These are phyloP conservation scores for Colletotrichum acutatum DNA, from an alignment of 2,329 filamentous ascomycete species.

Conservation along the genomic window DNA sequence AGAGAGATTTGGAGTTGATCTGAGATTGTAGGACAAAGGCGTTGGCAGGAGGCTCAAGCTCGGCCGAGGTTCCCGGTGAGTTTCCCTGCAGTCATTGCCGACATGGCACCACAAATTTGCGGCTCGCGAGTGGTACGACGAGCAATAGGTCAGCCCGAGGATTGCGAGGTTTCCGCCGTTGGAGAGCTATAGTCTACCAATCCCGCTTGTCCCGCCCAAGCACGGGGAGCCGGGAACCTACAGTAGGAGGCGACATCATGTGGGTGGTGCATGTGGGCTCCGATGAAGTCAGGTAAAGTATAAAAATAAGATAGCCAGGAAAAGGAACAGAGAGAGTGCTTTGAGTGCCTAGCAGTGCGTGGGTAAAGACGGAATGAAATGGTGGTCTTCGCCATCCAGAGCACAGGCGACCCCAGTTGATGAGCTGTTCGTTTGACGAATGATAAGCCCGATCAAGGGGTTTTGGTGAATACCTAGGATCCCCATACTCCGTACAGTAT, in stretches of 20 bases:
- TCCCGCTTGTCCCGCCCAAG: conserved; percentile 15
- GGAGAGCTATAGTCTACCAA: not conserved
- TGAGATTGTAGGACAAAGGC: conserved; percentile 19
- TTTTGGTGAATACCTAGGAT: not conserved
- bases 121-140: not conserved
- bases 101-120: not conserved
- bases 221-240: not conserved
- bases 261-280: conserved; percentile 15
- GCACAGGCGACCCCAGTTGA: not conserved
- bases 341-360: too few relatives aligned
- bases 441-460: not conserved
- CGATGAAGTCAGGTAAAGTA: conserved; percentile 9
- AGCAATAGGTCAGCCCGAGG: not conserved
- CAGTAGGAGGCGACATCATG: conserved; percentile 12
- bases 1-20: not conserved
- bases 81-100: not conserved
- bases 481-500: not conserved
- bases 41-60: not conserved
- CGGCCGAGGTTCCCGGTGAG: conserved; percentile 15
- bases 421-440: not conserved
- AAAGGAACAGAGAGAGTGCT: not conserved
- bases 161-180: not conserved
- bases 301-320: not conserved
- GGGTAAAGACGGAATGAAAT: conserved; percentile 1
- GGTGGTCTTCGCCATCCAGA: not conserved